Evolutionary conservation across 2,329 filamentous ascomycete genomes (phyloP).

Genomic region (Ophiostoma sp.): DNA sequence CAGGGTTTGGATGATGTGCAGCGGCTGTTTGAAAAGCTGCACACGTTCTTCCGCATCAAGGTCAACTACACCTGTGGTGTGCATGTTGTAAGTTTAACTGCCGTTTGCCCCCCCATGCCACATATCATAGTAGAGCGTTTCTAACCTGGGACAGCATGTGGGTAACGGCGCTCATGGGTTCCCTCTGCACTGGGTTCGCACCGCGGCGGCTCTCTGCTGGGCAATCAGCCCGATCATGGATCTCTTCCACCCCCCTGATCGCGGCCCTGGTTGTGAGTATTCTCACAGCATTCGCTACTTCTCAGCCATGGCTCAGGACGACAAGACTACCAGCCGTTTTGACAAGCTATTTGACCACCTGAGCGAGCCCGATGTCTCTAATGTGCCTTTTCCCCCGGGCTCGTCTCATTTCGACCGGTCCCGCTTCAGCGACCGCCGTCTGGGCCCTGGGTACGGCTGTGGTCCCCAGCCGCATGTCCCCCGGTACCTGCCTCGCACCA

Average conservation of each 20-base stretch:
- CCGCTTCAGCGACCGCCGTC: background rate
- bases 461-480: background rate
- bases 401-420: background rate
- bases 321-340: background rate
- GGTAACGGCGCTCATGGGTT: slow-evolving; percentile 11
- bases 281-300: slow-evolving; percentile 18
- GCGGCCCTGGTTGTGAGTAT: slow-evolving; percentile 6
- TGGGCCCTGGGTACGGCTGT: background rate
- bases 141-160: slow-evolving; percentile 16
- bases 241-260: slow-evolving; percentile 15
- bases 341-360: background rate
- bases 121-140: background rate
- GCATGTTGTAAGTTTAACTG: slow-evolving; percentile 19
- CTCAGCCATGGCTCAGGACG: slow-evolving; percentile 11
- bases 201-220: slow-evolving; percentile 16
- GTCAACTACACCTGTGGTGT: slow-evolving; percentile 17
- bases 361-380: background rate
- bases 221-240: slow-evolving; percentile 17
- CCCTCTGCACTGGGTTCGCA: slow-evolving; percentile 16
- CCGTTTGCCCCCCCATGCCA: background rate
- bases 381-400: background rate
- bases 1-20: background rate
- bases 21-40: background rate
- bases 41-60: slow-evolving; percentile 9
- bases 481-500: background rate